These are phyloP conservation scores for Chytriomyces sp. DNA, from an alignment of 192 early-diverging fungal genomes.

Conservation along the genomic window DNA sequence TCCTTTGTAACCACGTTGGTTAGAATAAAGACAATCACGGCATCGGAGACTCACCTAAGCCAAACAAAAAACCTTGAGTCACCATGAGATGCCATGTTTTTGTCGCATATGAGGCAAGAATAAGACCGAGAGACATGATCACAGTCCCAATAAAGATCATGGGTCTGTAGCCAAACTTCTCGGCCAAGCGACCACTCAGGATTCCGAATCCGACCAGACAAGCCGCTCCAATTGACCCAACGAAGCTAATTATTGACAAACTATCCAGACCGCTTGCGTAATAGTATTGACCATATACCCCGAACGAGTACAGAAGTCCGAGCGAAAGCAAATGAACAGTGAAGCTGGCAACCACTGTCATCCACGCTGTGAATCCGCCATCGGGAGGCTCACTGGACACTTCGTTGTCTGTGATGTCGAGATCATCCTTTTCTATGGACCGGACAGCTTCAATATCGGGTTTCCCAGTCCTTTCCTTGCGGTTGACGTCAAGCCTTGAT, in stretches of 20 bases:
- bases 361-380: constrained; percentile 52
- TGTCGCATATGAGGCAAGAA: constrained; percentile 24
- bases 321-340: constrained; percentile 45
- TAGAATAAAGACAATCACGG: no score
- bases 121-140: constrained; percentile 37
- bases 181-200: constrained; percentile 35
- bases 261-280: background rate
- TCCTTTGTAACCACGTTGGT: no score
- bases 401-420: no score
- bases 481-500: no score
- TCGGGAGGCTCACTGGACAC: constrained; percentile 42
- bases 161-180: constrained; percentile 51
- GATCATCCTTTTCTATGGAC: no score
- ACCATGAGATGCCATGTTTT: constrained; percentile 73
- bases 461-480: no score
- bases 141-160: constrained; percentile 51
- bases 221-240: constrained; percentile 40
- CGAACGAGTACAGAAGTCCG: constrained; percentile 43
- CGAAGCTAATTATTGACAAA: constrained; percentile 27
- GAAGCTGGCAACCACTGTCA: constrained; percentile 44
- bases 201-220: constrained; percentile 38
- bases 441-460: no score
- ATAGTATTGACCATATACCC: constrained; percentile 47
- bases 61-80: constrained; percentile 74
- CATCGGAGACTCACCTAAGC: no score